phyloP scores from a whole-genome alignment of 2,329 filamentous ascomycete genomes.

The Thielaviopsis ethacetica region DNA sequence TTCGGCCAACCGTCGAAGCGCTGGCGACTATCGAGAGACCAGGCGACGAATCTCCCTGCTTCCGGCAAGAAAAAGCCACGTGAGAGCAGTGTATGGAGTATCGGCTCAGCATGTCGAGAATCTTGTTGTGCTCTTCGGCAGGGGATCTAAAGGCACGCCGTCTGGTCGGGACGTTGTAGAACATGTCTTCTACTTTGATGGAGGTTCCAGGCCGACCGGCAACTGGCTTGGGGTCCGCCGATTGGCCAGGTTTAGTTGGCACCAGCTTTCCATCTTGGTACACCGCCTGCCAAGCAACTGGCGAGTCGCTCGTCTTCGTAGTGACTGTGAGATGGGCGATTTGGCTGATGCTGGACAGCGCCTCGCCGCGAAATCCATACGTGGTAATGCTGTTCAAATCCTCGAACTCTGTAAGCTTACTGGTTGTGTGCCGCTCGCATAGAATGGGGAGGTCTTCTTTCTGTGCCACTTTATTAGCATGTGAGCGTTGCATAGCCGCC shows the following conservation, averaged over 20 bases:
- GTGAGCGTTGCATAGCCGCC: not conserved
- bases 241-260: conserved; percentile 75
- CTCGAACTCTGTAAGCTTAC: conserved; percentile 85
- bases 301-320: conserved; percentile 77
- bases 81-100: conserved; percentile 84
- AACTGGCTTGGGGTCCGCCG: conserved; percentile 67
- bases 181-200: conserved; percentile 90
- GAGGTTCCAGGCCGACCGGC: conserved; percentile 84
- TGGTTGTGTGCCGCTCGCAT: conserved; percentile 92
- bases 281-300: conserved; percentile 76
- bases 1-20: conserved; percentile 62
- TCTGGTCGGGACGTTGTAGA: conserved; percentile 87
- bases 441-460: conserved; percentile 83
- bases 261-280: conserved; percentile 72
- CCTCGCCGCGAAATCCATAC: conserved; percentile 96
- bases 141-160: conserved; percentile 78
- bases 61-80: conserved; percentile 95
- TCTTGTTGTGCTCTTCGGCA: conserved; percentile 94
- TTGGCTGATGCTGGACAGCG: conserved; percentile 92
- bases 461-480: conserved; percentile 28
- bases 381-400: conserved; percentile 80
- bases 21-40: conserved; percentile 64
- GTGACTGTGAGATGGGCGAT: conserved; percentile 93
- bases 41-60: conserved; percentile 73
- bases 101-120: conserved; percentile 81